Percentiles rank a stretch among this genome's conserved stretches.
Conservation (phyloP, 164 flowering plant species). For the Chimonanthus salicifolius region DNA sequence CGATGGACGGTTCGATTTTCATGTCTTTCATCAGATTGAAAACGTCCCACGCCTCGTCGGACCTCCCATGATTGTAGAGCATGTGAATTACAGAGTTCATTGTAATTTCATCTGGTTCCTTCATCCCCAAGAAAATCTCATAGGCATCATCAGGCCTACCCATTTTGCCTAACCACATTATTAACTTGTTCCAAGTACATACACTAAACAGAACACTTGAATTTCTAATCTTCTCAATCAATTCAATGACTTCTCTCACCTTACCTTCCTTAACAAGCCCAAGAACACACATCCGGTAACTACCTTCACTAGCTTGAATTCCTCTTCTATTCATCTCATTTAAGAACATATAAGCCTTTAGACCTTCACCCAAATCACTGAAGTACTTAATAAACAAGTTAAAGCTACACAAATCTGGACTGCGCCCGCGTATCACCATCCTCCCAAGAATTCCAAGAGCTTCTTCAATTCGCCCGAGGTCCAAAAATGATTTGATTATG, state of each 20-base stretch:
- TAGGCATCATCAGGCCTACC: constrained; percentile 12
- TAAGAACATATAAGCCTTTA: constrained; percentile 14
- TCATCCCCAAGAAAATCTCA: constrained; percentile 4
- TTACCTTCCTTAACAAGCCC: constrained; percentile 22
- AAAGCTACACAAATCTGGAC: constrained; percentile 20
- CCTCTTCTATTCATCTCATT: constrained; percentile 14
- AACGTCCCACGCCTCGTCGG: constrained; percentile 16
- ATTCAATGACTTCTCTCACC: constrained; percentile 16
- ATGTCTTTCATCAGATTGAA: constrained; percentile 16
- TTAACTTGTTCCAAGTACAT: constrained; percentile 20
- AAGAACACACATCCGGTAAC: constrained; percentile 12
- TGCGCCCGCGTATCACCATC: constrained; percentile 16
- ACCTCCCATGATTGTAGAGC: constrained; percentile 18
- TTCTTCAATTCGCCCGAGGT: constrained; percentile 10
- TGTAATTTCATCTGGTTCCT: constrained; percentile 18
- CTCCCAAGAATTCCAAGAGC: constrained; percentile 20
- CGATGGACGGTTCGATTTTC: constrained; percentile 16
- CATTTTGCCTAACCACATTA: constrained; percentile 11
- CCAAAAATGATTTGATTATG: constrained; percentile 18
- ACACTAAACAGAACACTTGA: constrained; percentile 6
- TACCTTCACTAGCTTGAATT: constrained; percentile 14
- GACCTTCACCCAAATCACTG: constrained; percentile 21
- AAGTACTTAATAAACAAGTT: constrained; percentile 20
- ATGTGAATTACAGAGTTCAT: constrained; percentile 18
- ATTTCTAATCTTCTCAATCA: constrained; percentile 9